Percentiles rank a stretch among this genome's conserved stretches.
These are phyloP conservation scores for Yueomyces sp. DNA, from an alignment of 805 yeast genomes.

Conservation along the genomic window DNA sequence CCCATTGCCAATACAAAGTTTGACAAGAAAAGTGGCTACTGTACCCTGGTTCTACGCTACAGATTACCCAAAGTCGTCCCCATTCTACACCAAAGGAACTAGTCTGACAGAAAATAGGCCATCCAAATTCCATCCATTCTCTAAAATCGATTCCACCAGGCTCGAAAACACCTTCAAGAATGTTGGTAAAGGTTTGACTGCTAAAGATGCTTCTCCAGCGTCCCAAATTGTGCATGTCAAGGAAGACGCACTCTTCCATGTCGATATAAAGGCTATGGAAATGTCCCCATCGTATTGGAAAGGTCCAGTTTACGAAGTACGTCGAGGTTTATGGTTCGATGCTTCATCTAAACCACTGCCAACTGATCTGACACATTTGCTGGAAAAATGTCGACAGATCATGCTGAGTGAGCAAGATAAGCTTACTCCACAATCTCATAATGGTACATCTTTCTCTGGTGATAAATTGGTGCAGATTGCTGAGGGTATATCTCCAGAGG, in stretches of 20 bases:
- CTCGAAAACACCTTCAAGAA: slow-evolving; percentile 38
- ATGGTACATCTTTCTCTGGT: background rate
- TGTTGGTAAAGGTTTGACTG: too few relatives aligned
- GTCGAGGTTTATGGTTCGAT: slow-evolving; percentile 78
- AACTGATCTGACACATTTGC: slow-evolving; percentile 33
- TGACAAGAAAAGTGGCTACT: too few relatives aligned
- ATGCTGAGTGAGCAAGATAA: background rate
- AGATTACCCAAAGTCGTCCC: slow-evolving; percentile 57
- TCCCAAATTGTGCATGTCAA: slow-evolving; percentile 39
- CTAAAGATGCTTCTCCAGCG: background rate
- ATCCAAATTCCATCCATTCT: slow-evolving; percentile 52
- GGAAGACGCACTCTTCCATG: slow-evolving; percentile 71
- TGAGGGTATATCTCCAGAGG: background rate
- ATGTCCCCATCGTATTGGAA: slow-evolving; percentile 74
- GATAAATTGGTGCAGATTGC: too few relatives aligned
- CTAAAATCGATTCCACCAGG: slow-evolving; percentile 43
- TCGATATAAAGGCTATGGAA: slow-evolving; percentile 40
- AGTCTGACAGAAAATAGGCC: slow-evolving; percentile 29
- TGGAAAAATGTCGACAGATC: slow-evolving; percentile 31
- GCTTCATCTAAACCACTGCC: slow-evolving; percentile 43
- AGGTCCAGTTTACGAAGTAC: slow-evolving; percentile 71
- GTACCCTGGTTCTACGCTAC: slow-evolving; percentile 69
- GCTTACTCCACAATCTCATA: too few relatives aligned
- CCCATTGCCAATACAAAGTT: too few relatives aligned
- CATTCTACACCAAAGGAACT: slow-evolving; percentile 28